These are phyloP conservation scores for Fusarium tricinctum DNA, from an alignment of 2,329 filamentous ascomycete genomes.

Conservation along the genomic window DNA sequence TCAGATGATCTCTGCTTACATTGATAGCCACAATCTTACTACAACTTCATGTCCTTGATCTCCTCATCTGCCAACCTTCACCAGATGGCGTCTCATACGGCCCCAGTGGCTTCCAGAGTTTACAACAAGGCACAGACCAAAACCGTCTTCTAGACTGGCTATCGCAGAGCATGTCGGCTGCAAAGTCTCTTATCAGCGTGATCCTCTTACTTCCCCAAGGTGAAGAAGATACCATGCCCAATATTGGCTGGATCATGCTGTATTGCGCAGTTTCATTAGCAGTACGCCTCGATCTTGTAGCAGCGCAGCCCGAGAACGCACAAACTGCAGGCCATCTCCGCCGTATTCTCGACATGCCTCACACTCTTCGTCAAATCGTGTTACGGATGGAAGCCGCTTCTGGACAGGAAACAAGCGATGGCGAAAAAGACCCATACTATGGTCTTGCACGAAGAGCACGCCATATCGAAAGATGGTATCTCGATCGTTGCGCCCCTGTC, in stretches of 20 bases:
- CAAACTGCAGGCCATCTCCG: constrained; percentile 49
- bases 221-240: constrained; percentile 50
- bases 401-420: constrained; percentile 12
- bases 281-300: constrained; percentile 52
- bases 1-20: not conserved
- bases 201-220: constrained; percentile 48
- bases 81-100: constrained; percentile 49
- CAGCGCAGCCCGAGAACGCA: constrained; percentile 44
- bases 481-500: constrained; percentile 26
- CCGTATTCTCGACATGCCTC: constrained; percentile 50
- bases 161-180: constrained; percentile 51
- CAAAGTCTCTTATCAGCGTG: constrained; percentile 50
- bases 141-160: constrained; percentile 48
- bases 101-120: constrained; percentile 44
- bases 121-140: constrained; percentile 32
- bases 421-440: constrained; percentile 46
- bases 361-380: constrained; percentile 50
- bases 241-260: constrained; percentile 52
- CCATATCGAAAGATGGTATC: constrained; percentile 46
- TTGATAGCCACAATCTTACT: constrained; percentile 46
- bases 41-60: constrained; percentile 50
- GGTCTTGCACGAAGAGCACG: constrained; percentile 42
- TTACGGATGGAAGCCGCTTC: constrained; percentile 49
- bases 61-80: constrained; percentile 51
- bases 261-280: constrained; percentile 52